Evolutionary conservation across 2,329 filamentous ascomycete genomes (phyloP), one percentile per base, ranked within the genome.

Genomic region (Fusarium robinianum): DNA sequence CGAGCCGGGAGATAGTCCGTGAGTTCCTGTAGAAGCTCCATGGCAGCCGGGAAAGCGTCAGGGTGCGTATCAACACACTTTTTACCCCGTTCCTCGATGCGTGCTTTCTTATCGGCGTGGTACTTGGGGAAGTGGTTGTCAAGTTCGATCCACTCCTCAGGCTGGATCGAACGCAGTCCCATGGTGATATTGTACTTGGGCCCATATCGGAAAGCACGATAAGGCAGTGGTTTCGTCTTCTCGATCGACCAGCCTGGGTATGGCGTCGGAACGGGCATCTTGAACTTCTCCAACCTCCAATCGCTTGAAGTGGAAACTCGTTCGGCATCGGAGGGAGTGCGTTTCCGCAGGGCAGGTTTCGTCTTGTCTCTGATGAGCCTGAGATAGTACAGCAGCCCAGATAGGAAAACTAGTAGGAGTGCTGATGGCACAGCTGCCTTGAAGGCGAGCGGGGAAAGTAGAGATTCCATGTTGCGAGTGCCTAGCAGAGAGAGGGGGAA

Each of bases 91-190:
- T 88, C 81, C 10, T 63, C 59, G 33, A 95, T 87, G 1, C 89
- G 80, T 10, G 72, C 70, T 2, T 78, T 76, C 67, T 95, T 95
- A 53, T 85, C 79, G 21, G 76, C 76, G 67, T 95, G 88, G 63
- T 77, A 95, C 39, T 79, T 80, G 1, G 83, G 76, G 64, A 81
- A 95, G 32, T 91, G 78, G 61, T 87, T 91, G 68, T 95, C 90
- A 17, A 95, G 78, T 67, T 95, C 87, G 60, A 92, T 90, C 88
- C 88, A 91, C 43, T 90, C 83, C 39, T 85, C 78, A 67, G 81
- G 83, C 21, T 80, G 73, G 70, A 88, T 78, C 7, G 74, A 79
- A n/a, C 87, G 78, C 3, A 92, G 73, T 0, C 88, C 87, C 84
- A 91, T 87, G 1, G 84, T 90, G 45, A 88, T 77, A 60, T 87